These are phyloP conservation scores for Eimeria nieschulzi DNA, from an alignment of 169 alveolate genomes.

Conservation along the genomic window DNA sequence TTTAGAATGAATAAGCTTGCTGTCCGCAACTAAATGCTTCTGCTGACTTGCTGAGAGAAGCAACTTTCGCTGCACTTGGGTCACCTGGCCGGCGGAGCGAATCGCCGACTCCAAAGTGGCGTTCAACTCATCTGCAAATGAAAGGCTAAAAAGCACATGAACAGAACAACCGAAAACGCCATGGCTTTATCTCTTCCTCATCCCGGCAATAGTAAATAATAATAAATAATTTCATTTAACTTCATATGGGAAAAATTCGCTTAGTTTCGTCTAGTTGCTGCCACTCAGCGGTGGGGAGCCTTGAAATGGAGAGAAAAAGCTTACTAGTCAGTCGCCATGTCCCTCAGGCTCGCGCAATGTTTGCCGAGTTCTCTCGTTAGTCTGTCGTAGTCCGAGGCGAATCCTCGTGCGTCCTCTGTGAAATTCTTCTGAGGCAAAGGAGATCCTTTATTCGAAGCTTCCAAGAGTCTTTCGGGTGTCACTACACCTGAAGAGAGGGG, in stretches of 20 bases:
- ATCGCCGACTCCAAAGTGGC: constrained; percentile 34
- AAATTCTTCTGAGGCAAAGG: background rate
- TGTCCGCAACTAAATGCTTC: constrained; percentile 46
- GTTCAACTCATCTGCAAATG: constrained; percentile 34
- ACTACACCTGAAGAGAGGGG: constrained; percentile 28
- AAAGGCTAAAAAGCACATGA: background rate
- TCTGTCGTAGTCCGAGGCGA: constrained; percentile 63
- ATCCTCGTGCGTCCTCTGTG: constrained; percentile 45
- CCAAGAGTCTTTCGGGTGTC: background rate
- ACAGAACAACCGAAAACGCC: background rate
- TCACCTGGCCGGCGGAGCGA: constrained; percentile 46
- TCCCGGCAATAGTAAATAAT: no score
- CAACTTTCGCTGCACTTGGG: constrained; percentile 38
- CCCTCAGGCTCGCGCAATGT: constrained; percentile 39
- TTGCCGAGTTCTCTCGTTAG: constrained; percentile 50
- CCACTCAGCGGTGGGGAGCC: no score
- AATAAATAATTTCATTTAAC: no score
- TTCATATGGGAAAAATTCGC: no score
- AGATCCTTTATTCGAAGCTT: background rate
- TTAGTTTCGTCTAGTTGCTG: no score
- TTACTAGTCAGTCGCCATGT: constrained; percentile 23
- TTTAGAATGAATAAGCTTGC: constrained; percentile 47
- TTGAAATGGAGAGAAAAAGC: background rate
- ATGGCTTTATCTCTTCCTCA: no score
- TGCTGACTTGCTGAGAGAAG: constrained; percentile 26